Percentiles rank a stretch among this genome's conserved stretches.
phyloP scores from a whole-genome alignment of 495 filamentous ascomycete species.

The Podospora pseudopauciseta region DNA sequence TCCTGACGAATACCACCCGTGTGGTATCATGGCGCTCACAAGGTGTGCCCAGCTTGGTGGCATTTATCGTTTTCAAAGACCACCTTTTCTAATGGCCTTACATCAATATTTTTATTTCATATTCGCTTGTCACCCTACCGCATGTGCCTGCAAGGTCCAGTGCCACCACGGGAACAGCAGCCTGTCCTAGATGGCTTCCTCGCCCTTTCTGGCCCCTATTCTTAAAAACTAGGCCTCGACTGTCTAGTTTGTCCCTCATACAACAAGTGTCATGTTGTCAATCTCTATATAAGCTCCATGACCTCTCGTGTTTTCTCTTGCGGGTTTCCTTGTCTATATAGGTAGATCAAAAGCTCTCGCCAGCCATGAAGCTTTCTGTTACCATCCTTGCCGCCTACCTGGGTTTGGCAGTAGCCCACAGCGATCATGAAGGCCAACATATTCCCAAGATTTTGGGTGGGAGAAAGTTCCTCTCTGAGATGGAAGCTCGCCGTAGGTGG shows the following conservation, averaged over 20 bases:
- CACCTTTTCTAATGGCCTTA: constrained; percentile 21
- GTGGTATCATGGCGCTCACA: background rate
- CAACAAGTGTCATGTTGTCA: background rate
- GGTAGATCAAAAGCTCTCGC: constrained; percentile 10
- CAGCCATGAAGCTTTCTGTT: constrained; percentile 35
- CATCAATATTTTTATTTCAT: background rate
- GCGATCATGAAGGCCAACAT: constrained; percentile 29
- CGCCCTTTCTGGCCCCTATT: constrained; percentile 9
- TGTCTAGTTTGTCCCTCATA: background rate
- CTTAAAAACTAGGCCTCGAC: constrained; percentile 5
- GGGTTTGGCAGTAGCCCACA: constrained; percentile 30
- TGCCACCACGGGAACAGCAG: constrained; percentile 13
- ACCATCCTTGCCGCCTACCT: constrained; percentile 27
- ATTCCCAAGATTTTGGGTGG: constrained; percentile 37
- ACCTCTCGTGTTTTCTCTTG: background rate
- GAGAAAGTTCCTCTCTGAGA: constrained; percentile 33
- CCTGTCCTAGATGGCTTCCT: constrained; percentile 16
- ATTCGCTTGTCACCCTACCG: constrained; percentile 26
- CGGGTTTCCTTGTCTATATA: background rate
- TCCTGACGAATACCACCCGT: background rate
- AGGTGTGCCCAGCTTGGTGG: background rate
- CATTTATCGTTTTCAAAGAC: background rate
- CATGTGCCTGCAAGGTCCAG: constrained; percentile 17
- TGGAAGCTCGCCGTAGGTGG: constrained; percentile 24
- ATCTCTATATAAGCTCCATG: background rate